Evolutionary conservation across 164 flowering plant species (phyloP), one percentile per base, ranked within the genome.

Genomic region (Litsea cubeba): DNA sequence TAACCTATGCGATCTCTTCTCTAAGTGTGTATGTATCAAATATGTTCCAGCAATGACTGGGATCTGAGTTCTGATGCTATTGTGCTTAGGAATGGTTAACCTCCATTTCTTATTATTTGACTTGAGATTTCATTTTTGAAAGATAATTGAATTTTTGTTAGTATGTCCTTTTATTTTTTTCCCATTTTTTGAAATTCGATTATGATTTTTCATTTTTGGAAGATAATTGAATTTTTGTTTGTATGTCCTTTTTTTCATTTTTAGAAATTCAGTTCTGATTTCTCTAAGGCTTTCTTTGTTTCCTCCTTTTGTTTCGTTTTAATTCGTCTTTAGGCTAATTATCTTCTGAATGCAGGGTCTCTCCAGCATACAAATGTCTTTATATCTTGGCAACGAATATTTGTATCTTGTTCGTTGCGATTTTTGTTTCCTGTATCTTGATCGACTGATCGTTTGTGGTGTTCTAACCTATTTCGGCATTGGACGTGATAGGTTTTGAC

Each of bases 401-500:
- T 46, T 60, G 10, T 24, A 51, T 50, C 54, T 70, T 50, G 54
- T 70, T 50, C 72, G 25, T 50, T 35, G 30, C 24, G 57, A 70
- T 25, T 49, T 70, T 20, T 75, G 72, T 50, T 24, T 62, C 60
- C 8, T 67, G 12, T 54, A 51, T 23, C 65, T 57, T n/a, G 64
- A 54, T 58, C 50, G 32, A 23, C 18, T 66, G 64, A 54, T 57
- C 50, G 51, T 30, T 11, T 65, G 76, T 74, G 76, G 76, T 54
- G 65, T 58, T 74, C 50, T 20, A 50, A 60, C 54, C 40, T 57
- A 25, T 74, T 74, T 35, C 71, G 65, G 65, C 71, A 74, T 30
- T 74, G 76, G 76, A 74, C 76, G 30, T 74, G 75, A 46, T 62
- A 24, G 54, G 8, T 35, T 85, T 87, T 79, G 88, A 91, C 87